Evolutionary conservation across 1,139 yeast genomes (phyloP).

Genomic region (Saccharomycopsis hybrid): DNA sequence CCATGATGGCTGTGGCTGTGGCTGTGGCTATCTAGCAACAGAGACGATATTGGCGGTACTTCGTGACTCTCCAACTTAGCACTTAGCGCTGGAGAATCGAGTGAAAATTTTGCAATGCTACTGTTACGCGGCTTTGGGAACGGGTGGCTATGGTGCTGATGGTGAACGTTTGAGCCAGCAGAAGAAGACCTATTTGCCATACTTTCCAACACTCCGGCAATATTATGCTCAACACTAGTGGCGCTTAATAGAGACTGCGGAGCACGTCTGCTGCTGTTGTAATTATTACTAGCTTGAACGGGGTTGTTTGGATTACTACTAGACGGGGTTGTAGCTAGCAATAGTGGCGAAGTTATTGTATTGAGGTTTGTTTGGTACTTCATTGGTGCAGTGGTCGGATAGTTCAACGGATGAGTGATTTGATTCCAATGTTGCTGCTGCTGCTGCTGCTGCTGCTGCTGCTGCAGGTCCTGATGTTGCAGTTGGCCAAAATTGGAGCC

Average conservation of each 20-base stretch:
- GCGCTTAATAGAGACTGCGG: conserved; percentile 19
- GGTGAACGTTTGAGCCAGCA: too few relatives aligned
- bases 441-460: conserved; percentile 8
- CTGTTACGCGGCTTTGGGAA: too few relatives aligned
- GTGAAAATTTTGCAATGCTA: background rate
- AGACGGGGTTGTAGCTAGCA: conserved; percentile 39
- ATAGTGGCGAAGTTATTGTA: conserved; percentile 57
- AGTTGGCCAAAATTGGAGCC: conserved; percentile 28
- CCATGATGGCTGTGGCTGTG: too few relatives aligned
- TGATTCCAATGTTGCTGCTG: background rate
- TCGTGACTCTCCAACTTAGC: too few relatives aligned
- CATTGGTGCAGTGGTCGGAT: conserved; percentile 64
- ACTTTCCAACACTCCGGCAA: conserved; percentile 59
- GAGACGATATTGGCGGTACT: too few relatives aligned
- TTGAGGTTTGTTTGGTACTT: conserved; percentile 63
- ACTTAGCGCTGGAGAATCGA: background rate
- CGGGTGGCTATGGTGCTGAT: too few relatives aligned
- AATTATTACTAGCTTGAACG: background rate
- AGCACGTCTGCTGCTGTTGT: background rate
- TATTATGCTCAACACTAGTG: conserved; percentile 31
- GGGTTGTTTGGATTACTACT: conserved; percentile 13
- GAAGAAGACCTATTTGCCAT: conserved; percentile 27
- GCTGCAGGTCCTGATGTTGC: conserved; percentile 22
- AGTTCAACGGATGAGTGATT: conserved; percentile 48
- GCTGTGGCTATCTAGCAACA: too few relatives aligned